Evolutionary conservation across 225 moss, liverwort and hornwort species (phyloP).

Genomic region (Physcomitrellopsis africana): DNA sequence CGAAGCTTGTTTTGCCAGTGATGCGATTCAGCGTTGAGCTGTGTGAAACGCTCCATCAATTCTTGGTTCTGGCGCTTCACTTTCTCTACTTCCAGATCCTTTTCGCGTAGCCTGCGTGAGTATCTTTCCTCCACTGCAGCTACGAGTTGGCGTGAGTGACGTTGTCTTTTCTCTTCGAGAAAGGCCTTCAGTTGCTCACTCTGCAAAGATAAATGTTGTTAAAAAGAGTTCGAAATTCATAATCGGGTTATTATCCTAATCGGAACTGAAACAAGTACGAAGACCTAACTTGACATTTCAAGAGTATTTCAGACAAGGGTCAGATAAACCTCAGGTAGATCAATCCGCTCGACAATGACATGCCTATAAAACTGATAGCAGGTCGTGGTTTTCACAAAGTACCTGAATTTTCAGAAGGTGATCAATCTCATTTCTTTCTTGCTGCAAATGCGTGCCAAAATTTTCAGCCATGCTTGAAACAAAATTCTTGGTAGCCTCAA

Average conservation of each 20-base stretch:
- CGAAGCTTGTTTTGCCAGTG: conserved; percentile 79
- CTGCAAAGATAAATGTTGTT: conserved; percentile 30
- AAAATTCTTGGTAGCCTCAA: conserved; percentile 56
- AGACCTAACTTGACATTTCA: too few species aligned
- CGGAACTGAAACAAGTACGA: too few species aligned
- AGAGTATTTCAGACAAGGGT: too few species aligned
- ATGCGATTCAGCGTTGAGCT: conserved; percentile 69
- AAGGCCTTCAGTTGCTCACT: conserved; percentile 78
- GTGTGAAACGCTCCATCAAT: conserved; percentile 73
- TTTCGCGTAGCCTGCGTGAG: conserved; percentile 69
- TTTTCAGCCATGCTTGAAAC: conserved; percentile 65
- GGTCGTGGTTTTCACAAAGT: too few species aligned
- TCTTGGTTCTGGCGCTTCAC: conserved; percentile 80
- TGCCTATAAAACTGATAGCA: too few species aligned
- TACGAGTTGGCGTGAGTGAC: conserved; percentile 66
- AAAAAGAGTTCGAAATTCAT: too few species aligned
- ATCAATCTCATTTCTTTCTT: conserved; percentile 88
- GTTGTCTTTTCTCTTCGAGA: conserved; percentile 79
- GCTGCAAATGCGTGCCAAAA: conserved; percentile 68
- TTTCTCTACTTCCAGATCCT: conserved; percentile 79
- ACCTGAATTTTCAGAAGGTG: conserved; percentile 90
- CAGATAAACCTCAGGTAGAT: too few species aligned
- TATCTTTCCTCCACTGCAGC: conserved; percentile 75
- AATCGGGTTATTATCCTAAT: too few species aligned
- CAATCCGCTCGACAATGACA: too few species aligned